Conservation (phyloP, 345 rosid species). For the Alliaria petiolata region DNA sequence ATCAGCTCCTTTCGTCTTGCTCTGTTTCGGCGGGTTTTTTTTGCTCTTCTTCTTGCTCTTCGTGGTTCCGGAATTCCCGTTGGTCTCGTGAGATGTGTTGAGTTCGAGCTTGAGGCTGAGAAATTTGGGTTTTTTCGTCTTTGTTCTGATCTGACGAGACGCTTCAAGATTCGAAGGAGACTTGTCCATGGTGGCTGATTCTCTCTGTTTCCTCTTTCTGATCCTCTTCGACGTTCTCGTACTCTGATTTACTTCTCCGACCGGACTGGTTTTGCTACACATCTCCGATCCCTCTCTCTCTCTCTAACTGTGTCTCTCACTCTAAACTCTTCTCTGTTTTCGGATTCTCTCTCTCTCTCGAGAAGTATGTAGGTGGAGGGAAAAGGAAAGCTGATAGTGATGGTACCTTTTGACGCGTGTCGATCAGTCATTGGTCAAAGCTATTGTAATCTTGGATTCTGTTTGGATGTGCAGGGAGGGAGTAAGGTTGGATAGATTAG, state of each 20-base stretch:
- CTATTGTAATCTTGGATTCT: conserved; percentile 35
- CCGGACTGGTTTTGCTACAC: conserved; percentile 29
- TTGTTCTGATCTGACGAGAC: conserved; percentile 53
- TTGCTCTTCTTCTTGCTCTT: conserved; percentile 15
- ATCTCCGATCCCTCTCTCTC: conserved; percentile 24
- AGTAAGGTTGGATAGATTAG: conserved; percentile 21
- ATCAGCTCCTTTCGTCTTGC: neutral
- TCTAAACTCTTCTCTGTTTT: conserved; percentile 2
- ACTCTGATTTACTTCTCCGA: conserved; percentile 16
- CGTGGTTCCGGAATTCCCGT: conserved; percentile 4
- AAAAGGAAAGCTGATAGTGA: conserved; percentile 18
- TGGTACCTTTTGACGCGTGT: conserved; percentile 27
- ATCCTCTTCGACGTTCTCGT: conserved; percentile 12
- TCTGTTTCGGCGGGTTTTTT: conserved; percentile 10
- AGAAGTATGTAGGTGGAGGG: conserved; percentile 17
- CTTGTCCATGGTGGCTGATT: conserved; percentile 8
- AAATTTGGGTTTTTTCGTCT: conserved; percentile 61
- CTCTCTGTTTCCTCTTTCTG: conserved; percentile 17
- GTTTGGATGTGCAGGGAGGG: conserved; percentile 32
- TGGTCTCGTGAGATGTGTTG: conserved; percentile 22
- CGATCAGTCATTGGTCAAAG: neutral
- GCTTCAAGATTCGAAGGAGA: conserved; percentile 18
- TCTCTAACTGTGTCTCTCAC: conserved; percentile 3
- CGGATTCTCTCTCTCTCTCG: conserved; percentile 8
- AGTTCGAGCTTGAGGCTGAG: conserved; percentile 54